Conservation (phyloP, 225 moss, liverwort and hornwort genomes). For the Polytrichum commune region DNA sequence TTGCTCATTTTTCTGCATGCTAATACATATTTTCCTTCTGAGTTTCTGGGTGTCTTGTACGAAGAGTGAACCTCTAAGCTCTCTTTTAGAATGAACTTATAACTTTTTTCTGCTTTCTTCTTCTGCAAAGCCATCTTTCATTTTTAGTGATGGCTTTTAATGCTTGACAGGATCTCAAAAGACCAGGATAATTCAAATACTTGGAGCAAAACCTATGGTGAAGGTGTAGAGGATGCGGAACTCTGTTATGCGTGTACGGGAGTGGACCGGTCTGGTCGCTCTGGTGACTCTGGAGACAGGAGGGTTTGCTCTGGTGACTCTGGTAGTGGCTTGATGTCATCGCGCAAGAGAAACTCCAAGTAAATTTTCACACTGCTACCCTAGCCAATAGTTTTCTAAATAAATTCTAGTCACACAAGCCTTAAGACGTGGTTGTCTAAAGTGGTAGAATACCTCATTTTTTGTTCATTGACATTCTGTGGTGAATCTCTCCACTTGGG, state of each 20-base stretch:
- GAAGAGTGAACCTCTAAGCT: too few relatives aligned
- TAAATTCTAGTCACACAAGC: too few relatives aligned
- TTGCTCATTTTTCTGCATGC: too few relatives aligned
- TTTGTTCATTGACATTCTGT: neutral
- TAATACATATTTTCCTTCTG: too few relatives aligned
- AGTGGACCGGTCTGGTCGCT: conserved; percentile 2
- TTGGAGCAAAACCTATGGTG: conserved; percentile 13
- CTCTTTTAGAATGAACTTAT: too few relatives aligned
- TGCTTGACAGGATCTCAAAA: conserved; percentile 6
- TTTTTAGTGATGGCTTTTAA: neutral
- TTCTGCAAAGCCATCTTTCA: too few relatives aligned
- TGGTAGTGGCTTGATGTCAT: conserved; percentile 5
- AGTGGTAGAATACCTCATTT: neutral
- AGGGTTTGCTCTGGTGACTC: conserved; percentile 4
- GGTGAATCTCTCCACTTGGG: neutral
- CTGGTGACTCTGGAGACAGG: neutral
- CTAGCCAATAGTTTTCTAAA: neutral
- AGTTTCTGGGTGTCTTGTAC: too few relatives aligned
- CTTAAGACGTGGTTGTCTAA: too few relatives aligned
- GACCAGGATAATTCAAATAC: conserved; percentile 10
- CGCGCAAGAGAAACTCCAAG: conserved; percentile 10
- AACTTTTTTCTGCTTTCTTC: too few relatives aligned
- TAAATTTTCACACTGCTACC: neutral
- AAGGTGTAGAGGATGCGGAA: conserved; percentile 15
- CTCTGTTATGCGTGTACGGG: conserved; percentile 10